These are phyloP conservation scores for Hemileccinum impolitum DNA, from an alignment of 768 basidiomycete species.

Conservation along the genomic window DNA sequence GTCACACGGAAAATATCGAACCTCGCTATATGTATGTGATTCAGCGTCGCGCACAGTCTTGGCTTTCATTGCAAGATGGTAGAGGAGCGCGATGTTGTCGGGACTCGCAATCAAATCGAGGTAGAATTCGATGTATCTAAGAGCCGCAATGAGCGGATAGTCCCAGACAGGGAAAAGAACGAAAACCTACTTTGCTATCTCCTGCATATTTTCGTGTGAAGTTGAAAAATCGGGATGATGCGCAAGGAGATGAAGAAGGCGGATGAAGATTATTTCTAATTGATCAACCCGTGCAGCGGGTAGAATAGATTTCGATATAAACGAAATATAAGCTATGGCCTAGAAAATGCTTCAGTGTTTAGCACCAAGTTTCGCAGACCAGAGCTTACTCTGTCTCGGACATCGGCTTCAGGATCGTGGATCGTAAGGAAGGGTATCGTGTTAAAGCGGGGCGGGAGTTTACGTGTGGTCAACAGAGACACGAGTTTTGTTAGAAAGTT, in stretches of 20 bases:
- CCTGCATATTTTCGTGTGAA: constrained; percentile 63
- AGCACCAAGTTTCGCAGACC: neutral
- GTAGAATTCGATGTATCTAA: constrained; percentile 87
- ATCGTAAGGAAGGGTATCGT: constrained; percentile 85
- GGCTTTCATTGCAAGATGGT: constrained; percentile 72
- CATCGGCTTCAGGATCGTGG: constrained; percentile 86
- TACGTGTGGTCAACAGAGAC: constrained; percentile 55
- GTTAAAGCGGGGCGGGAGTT: constrained; percentile 72
- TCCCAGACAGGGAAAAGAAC: neutral
- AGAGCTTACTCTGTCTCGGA: constrained; percentile 57
- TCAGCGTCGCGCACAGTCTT: constrained; percentile 86
- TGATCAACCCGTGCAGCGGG: constrained; percentile 57
- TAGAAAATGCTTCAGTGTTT: constrained; percentile 24
- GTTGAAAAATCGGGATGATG: constrained; percentile 91
- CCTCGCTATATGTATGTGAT: constrained; percentile 67
- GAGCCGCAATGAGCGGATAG: neutral
- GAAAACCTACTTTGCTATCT: constrained; percentile 71
- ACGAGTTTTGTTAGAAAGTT: constrained; percentile 75
- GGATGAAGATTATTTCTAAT: constrained; percentile 80
- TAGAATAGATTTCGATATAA: constrained; percentile 44
- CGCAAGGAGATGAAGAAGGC: constrained; percentile 82
- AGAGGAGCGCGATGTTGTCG: constrained; percentile 86
- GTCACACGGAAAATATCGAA: constrained; percentile 27
- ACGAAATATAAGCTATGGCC: constrained; percentile 57
- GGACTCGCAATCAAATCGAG: constrained; percentile 68